phyloP scores from a whole-genome alignment of 108 stramenopile species.

The Cyclotella kingstonii region DNA sequence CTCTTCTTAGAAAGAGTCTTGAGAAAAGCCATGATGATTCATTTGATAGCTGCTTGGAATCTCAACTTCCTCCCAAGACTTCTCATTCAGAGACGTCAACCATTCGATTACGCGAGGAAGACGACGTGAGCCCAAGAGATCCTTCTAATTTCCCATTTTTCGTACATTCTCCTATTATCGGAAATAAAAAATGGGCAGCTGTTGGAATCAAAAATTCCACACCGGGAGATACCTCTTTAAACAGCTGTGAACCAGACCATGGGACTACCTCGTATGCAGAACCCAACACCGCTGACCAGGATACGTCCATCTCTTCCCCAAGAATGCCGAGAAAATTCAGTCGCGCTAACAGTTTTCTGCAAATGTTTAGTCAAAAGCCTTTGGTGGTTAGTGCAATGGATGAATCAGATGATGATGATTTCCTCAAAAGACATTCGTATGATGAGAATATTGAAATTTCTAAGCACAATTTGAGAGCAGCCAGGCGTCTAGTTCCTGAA shows the following conservation, averaged over 20 bases:
- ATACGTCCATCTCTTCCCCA: slow-evolving; percentile 1
- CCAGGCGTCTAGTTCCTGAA: not conserved
- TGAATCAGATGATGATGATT: slow-evolving; percentile 10
- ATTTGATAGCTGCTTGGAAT: no score
- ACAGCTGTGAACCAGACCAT: not conserved
- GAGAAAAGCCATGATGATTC: no score
- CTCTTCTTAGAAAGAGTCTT: no score
- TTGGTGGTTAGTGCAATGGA: not conserved
- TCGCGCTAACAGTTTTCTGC: slow-evolving; percentile 37
- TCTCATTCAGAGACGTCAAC: not conserved
- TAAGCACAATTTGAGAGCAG: not conserved
- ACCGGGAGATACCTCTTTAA: not conserved
- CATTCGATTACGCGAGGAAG: not conserved
- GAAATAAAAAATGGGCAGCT: slow-evolving; percentile 2
- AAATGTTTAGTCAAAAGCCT: slow-evolving; percentile 32
- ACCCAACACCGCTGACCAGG: not conserved
- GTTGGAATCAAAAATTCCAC: not conserved
- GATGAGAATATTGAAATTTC: not conserved
- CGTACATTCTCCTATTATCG: slow-evolving; percentile 3
- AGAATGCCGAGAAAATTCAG: slow-evolving; percentile 16
- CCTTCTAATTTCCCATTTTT: slow-evolving; percentile 30
- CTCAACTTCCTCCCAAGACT: not conserved
- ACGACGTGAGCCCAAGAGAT: slow-evolving; percentile 39
- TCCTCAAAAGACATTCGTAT: slow-evolving; percentile 12
- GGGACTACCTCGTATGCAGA: not conserved